Conservation (phyloP, 139 green algal species). For the Picochlorum sp. region DNA sequence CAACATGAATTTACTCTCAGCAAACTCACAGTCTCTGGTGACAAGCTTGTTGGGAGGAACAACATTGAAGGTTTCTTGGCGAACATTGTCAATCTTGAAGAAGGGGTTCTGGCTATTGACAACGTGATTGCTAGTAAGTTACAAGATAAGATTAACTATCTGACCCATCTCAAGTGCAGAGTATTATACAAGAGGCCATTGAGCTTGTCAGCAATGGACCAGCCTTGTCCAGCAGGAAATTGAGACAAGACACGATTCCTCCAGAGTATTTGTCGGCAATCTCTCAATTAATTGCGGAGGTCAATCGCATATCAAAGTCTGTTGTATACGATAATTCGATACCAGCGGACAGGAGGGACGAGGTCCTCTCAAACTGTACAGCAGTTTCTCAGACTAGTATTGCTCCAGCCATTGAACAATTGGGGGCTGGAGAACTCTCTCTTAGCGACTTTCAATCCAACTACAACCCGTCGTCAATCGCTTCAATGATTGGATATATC, state of each 20-base stretch:
- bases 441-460: not conserved
- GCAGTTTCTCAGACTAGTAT: not conserved
- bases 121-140: conserved; percentile 3
- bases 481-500: too few relatives aligned
- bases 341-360: not conserved
- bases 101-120: not conserved
- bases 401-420: not conserved
- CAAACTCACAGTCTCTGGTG: conserved; percentile 4
- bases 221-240: not conserved
- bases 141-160: conserved; percentile 1
- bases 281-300: not conserved
- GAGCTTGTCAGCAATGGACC: not conserved
- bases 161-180: conserved; percentile 3
- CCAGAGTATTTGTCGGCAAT: not conserved
- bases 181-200: not conserved
- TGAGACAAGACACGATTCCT: not conserved
- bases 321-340: not conserved
- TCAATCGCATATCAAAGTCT: not conserved
- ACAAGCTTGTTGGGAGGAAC: conserved; percentile 2
- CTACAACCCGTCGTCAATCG: not conserved
- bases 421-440: not conserved
- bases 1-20: not conserved
- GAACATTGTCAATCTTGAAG: conserved; percentile 3
- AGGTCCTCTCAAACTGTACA: not conserved
- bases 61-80: not conserved